Base-by-base conservation (phyloP, 331 rosid species). In the Prunus yedoensis region DNA sequence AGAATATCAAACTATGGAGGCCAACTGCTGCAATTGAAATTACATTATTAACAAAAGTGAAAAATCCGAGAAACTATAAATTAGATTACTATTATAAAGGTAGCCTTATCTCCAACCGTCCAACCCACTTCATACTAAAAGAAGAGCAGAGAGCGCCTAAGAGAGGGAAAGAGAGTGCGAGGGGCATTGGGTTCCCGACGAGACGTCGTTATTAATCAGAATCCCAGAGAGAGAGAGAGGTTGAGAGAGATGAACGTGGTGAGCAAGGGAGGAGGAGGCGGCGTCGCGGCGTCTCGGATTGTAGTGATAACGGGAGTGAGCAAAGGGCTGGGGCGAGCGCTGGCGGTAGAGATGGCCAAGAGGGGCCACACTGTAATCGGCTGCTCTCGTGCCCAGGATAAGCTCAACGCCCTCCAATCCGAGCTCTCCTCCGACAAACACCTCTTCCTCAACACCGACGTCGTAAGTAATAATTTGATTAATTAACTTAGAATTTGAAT, bases 221-320 rank as follows among this genome's bases (percentile, higher is more conserved):
- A 52, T 15, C 57, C 10, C 10, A 52, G 21, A 52, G 57, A 49
- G 16, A 13, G 51, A 12, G 28, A 0, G 4, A 77, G 18, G 17
- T n/a, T n/a, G 47, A 50, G 71, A 62, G 57, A 1, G 4, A 78
- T 77, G 83, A 78, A 60, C 71, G 70, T 21, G 58, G 47, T n/a
- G 1, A 68, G 68, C 80, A 30, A 51, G 6, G 71, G 50, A n/a
- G 50, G 25, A 10, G 71, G 61, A 13, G 59, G 41, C 16, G 70
- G 61, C 30, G 30, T 28, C 16, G 69, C 50, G 23, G 62, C 47
- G 17, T 73, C 87, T 6, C 81, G 74, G 50, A 89, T 71, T 20
- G 83, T 93, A 5, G 53, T 93, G 78, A 90, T 93, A 62, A 90
- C 98, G 0, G 96, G 98, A 2, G 93, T 85, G 21, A 83, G 96